These are phyloP conservation scores for Colletotrichum sansevieriae DNA, from an alignment of 2,329 filamentous ascomycete species.

Conservation along the genomic window DNA sequence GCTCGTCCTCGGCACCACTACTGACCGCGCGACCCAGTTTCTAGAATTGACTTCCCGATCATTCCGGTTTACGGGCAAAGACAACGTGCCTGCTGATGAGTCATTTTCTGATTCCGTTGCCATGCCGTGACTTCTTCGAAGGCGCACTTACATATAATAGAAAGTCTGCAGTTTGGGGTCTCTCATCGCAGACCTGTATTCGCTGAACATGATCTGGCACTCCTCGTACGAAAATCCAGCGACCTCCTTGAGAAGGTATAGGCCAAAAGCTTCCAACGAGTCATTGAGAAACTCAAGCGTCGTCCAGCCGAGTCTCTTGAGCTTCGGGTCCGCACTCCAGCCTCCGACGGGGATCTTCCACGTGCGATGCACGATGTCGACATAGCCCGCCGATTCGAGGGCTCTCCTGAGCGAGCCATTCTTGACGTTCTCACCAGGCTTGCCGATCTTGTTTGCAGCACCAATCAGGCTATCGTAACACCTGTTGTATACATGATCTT, in stretches of 20 bases:
- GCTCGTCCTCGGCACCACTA: too few relatives aligned
- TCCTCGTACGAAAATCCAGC: constrained; percentile 47
- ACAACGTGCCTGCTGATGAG: neutral
- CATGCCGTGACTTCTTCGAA: neutral
- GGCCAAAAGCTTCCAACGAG: constrained; percentile 47
- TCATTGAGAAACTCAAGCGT: constrained; percentile 44
- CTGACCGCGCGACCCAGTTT: too few relatives aligned
- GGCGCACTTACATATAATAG: constrained; percentile 14
- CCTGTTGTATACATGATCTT: constrained; percentile 34
- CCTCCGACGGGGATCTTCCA: constrained; percentile 41
- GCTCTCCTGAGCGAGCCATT: constrained; percentile 40
- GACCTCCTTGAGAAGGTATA: constrained; percentile 47
- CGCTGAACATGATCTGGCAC: constrained; percentile 43
- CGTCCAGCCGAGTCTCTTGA: constrained; percentile 39
- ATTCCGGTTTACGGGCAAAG: constrained; percentile 8
- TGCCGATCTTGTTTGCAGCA: constrained; percentile 49
- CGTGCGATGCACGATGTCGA: constrained; percentile 34
- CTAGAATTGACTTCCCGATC: neutral
- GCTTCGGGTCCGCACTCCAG: constrained; percentile 39
- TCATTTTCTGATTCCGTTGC: too few relatives aligned
- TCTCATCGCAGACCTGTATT: constrained; percentile 42
- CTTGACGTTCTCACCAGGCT: constrained; percentile 48
- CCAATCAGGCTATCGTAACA: constrained; percentile 50
- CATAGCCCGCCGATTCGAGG: constrained; percentile 46
- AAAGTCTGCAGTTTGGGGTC: constrained; percentile 22